Evolutionary conservation across 2,329 filamentous ascomycete species (phyloP).

Genomic region (Aspergillus texensis): DNA sequence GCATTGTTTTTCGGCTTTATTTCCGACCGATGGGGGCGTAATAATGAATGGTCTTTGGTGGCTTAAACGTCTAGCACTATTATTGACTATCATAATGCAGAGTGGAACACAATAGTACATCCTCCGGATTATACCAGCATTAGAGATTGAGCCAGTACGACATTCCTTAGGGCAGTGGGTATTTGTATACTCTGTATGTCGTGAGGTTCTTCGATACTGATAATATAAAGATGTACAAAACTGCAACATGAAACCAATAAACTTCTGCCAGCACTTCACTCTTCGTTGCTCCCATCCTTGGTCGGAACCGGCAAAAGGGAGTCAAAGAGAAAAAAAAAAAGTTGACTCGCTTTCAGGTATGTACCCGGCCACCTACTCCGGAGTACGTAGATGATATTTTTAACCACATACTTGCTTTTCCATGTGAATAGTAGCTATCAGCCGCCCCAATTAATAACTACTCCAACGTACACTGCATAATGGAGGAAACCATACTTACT

Average conservation of each 20-base stretch:
- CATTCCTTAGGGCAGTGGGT: background rate
- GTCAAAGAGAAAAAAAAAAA: background rate
- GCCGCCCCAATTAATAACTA: too few relatives aligned
- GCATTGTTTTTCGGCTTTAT: conserved; percentile 1
- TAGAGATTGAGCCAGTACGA: background rate
- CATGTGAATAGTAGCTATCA: background rate
- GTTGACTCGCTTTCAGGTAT: background rate
- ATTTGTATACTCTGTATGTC: background rate
- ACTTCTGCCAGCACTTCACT: background rate
- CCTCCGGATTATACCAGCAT: background rate
- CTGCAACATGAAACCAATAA: background rate
- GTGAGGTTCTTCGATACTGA: background rate
- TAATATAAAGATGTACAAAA: background rate
- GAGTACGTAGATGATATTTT: background rate
- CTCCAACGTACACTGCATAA: background rate
- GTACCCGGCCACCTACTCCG: background rate
- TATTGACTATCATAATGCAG: too few relatives aligned
- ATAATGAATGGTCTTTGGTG: background rate
- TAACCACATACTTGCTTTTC: background rate
- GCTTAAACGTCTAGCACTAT: background rate
- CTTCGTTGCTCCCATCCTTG: background rate
- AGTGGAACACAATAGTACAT: too few relatives aligned
- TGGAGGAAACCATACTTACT: background rate
- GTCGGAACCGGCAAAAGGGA: background rate
- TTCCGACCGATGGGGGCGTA: conserved; percentile 3